Percentiles rank a stretch among this genome's conserved stretches.
These are phyloP conservation scores for Vanrija sp. DNA, from an alignment of 1,284 basidiomycete species.

Conservation along the genomic window DNA sequence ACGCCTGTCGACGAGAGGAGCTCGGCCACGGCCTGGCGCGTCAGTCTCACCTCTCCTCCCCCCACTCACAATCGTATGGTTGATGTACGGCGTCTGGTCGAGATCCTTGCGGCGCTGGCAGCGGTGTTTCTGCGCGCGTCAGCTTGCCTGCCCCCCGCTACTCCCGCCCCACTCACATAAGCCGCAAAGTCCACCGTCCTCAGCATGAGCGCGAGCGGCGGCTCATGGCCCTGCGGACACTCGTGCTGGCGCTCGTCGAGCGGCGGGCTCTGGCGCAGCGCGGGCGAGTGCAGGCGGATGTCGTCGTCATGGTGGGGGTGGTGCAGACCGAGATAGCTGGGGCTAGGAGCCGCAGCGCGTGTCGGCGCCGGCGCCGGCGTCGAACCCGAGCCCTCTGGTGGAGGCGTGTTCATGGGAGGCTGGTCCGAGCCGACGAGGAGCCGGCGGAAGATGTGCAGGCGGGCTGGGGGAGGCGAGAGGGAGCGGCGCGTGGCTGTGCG, in stretches of 20 bases:
- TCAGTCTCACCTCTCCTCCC: background rate
- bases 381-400: constrained; percentile 29
- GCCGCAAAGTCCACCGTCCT: constrained; percentile 47
- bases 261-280: background rate
- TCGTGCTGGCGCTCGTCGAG: constrained; percentile 5
- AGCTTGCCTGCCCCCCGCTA: background rate
- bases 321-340: background rate
- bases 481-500: too few relatives aligned
- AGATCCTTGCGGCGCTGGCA: constrained; percentile 48
- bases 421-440: too few relatives aligned
- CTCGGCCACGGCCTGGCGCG: constrained; percentile 40
- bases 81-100: constrained; percentile 49
- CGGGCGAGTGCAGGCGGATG: background rate
- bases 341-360: background rate
- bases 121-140: constrained; percentile 42
- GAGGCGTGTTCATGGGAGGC: constrained; percentile 14
- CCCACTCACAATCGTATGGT: constrained; percentile 41
- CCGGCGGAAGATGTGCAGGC: too few relatives aligned
- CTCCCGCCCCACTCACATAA: constrained; percentile 28
- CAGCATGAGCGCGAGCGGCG: constrained; percentile 26
- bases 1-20: constrained; percentile 44
- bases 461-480: too few relatives aligned
- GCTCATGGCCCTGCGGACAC: constrained; percentile 8
- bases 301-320: constrained; percentile 1
- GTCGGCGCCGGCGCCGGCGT: too few relatives aligned